Conservation (phyloP, 108 stramenopile species). For the Cyclotella kingstonii region DNA sequence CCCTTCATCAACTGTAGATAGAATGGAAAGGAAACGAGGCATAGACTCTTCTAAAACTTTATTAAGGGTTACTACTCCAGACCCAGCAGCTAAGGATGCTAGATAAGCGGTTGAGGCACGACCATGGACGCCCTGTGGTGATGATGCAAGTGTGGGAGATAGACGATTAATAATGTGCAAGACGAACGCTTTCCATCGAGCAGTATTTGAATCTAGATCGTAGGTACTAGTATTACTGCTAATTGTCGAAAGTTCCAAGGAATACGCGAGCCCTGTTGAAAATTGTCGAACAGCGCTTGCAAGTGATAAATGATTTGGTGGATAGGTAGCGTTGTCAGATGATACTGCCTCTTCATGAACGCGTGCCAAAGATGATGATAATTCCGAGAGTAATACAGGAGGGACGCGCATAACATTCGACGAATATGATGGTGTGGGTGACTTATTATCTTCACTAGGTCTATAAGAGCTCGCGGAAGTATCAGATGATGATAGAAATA, state of each 20-base stretch:
- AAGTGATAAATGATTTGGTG: conserved; percentile 42
- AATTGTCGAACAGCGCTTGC: conserved; percentile 63
- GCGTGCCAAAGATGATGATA: conserved; percentile 35
- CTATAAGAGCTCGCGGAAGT: not conserved
- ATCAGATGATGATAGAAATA: conserved; percentile 38
- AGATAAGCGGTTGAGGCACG: conserved; percentile 73
- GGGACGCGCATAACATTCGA: conserved; percentile 25
- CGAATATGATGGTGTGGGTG: not conserved
- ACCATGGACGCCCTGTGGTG: conserved; percentile 56
- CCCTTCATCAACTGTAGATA: conserved; percentile 17
- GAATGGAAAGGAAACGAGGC: conserved; percentile 39
- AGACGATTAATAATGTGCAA: conserved; percentile 39
- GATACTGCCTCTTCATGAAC: conserved; percentile 47
- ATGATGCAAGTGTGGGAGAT: conserved; percentile 35
- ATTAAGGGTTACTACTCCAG: conserved; percentile 61
- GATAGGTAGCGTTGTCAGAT: not conserved
- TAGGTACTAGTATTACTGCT: not conserved
- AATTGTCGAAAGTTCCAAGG: conserved; percentile 32
- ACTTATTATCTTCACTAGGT: not conserved
- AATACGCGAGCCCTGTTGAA: conserved; percentile 52
- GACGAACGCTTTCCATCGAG: conserved; percentile 67
- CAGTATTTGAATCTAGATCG: conserved; percentile 1
- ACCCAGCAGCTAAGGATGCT: conserved; percentile 66
- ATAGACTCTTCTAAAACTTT: conserved; percentile 50
- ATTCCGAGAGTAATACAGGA: conserved; percentile 29